These are phyloP conservation scores for Aspergillus fijiensis DNA, from an alignment of 2,329 filamentous ascomycete species.

Conservation along the genomic window DNA sequence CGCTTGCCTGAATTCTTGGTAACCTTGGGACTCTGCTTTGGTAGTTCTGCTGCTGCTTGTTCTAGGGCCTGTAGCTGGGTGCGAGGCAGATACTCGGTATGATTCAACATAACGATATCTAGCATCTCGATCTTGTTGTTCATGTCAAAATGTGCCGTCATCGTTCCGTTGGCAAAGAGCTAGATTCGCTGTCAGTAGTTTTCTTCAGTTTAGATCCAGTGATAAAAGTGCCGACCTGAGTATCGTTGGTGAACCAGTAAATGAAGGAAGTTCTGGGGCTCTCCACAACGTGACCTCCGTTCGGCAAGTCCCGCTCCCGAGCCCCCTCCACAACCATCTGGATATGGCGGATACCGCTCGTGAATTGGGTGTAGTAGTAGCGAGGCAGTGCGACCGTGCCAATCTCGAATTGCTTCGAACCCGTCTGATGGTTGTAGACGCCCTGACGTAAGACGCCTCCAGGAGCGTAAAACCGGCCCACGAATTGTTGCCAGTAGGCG, in stretches of 20 bases:
- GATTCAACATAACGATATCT: constrained; percentile 72
- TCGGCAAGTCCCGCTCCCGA: constrained; percentile 57
- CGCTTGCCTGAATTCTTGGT: constrained; percentile 55
- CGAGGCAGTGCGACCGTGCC: constrained; percentile 76
- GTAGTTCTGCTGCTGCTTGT: constrained; percentile 55
- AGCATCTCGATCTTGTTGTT: constrained; percentile 80
- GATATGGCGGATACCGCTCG: constrained; percentile 79
- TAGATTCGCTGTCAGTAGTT: constrained; percentile 34
- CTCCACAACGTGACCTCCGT: constrained; percentile 71
- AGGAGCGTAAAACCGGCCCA: constrained; percentile 75
- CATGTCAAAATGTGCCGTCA: constrained; percentile 76
- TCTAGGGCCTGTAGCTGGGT: constrained; percentile 53
- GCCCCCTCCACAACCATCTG: constrained; percentile 78
- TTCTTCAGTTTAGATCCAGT: not conserved
- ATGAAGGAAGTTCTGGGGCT: constrained; percentile 76
- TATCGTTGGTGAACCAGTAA: constrained; percentile 83
- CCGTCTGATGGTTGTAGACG: constrained; percentile 55
- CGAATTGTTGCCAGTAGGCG: constrained; percentile 75
- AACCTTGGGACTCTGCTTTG: constrained; percentile 60
- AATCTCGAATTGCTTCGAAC: constrained; percentile 83
- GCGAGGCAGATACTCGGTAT: constrained; percentile 82
- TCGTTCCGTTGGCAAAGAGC: constrained; percentile 73
- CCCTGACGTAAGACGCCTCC: constrained; percentile 75
- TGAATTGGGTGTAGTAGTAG: constrained; percentile 88
- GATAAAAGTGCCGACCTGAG: constrained; percentile 62